Base-by-base conservation (phyloP, 2,329 filamentous ascomycete genomes). In the Pseudogymnoascus sp. region DNA sequence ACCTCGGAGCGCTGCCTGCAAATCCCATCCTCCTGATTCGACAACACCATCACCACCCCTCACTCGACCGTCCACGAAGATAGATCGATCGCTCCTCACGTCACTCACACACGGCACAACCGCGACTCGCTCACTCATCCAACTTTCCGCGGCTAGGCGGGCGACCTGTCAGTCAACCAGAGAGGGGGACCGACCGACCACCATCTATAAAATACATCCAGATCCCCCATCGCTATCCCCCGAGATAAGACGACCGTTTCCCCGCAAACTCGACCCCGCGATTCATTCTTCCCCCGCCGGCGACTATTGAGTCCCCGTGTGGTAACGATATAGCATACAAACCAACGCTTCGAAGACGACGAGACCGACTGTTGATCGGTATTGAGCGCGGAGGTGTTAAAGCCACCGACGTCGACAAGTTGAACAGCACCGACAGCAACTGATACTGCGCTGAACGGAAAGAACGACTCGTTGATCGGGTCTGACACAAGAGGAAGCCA, bases 11-110 rank as follows among this genome's bases (percentile, higher is more conserved):
- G 23, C 44, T 50, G 44, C 44, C 44, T 50, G 44, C 44, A 50
- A 50, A 50, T 50, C 44, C 44, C 23, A n/a, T 28, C 21, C 21
- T 50, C 12, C 44, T 50, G 44, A 50, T 50, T 50, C 44, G 44
- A 50, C 44, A 50, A n/a, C 44, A 25, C 44, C 21, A 50, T 50
- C 44, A 50, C 44, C 44, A 50, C 44, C 44, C 44, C 44, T 50
- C 44, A 47, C 12, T 47, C 42, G 23, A 28, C 44, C 23, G 12
- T 28, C 44, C 44, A 50, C 23, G 44, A 28, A 44, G 18, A 21
- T 21, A 44, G 18, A 21, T 21, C 21, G 23, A 28, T 50, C 23
- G 21, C 18, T 44, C 18, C 44, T 50, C 44, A 50, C 44, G 23
- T 28, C 21, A 50, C 44, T 28, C 11, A 50, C 12, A 50, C 44